Percentiles rank a stretch among this genome's conserved stretches.
These are phyloP conservation scores for Amphichorda felina DNA, from an alignment of 2,329 filamentous ascomycete species.

Conservation along the genomic window DNA sequence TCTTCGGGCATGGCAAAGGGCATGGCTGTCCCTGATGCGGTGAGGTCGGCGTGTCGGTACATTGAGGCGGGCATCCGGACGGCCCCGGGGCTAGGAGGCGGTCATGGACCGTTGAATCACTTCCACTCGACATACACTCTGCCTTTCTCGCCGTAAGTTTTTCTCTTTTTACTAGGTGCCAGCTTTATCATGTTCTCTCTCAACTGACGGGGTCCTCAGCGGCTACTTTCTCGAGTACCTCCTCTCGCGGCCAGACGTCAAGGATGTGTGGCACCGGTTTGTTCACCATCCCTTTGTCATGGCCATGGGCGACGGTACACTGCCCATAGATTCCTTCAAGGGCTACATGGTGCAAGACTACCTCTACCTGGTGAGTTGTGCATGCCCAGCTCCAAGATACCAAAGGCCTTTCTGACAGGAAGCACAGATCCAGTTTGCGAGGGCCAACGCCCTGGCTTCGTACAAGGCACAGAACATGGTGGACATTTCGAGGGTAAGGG, in stretches of 20 bases:
- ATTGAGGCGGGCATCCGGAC: slow-evolving; percentile 59
- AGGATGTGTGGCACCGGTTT: slow-evolving; percentile 60
- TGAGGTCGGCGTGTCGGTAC: slow-evolving; percentile 58
- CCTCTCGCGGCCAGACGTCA: slow-evolving; percentile 63
- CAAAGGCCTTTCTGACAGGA: no score
- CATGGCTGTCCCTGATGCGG: slow-evolving; percentile 42
- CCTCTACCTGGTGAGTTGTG: slow-evolving; percentile 57
- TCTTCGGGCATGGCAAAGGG: slow-evolving; percentile 59
- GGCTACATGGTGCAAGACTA: slow-evolving; percentile 89
- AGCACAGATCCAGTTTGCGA: slow-evolving; percentile 74
- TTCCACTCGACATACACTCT: slow-evolving; percentile 60
- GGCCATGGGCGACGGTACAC: slow-evolving; percentile 60
- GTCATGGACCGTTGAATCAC: slow-evolving; percentile 65
- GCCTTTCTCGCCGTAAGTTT: slow-evolving; percentile 52
- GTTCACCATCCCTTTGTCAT: slow-evolving; percentile 75
- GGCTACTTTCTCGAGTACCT: slow-evolving; percentile 78
- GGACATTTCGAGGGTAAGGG: slow-evolving; percentile 56
- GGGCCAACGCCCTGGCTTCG: slow-evolving; percentile 72
- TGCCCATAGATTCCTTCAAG: slow-evolving; percentile 71
- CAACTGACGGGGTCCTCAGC: slow-evolving; percentile 21
- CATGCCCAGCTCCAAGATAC: no score
- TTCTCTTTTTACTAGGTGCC: slow-evolving; percentile 1
- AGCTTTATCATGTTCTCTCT: not conserved
- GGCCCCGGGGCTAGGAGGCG: slow-evolving; percentile 50
- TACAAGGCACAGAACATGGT: slow-evolving; percentile 71